Conservation (phyloP, 2,329 filamentous ascomycete genomes). For the Ramularia collo-cygni region DNA sequence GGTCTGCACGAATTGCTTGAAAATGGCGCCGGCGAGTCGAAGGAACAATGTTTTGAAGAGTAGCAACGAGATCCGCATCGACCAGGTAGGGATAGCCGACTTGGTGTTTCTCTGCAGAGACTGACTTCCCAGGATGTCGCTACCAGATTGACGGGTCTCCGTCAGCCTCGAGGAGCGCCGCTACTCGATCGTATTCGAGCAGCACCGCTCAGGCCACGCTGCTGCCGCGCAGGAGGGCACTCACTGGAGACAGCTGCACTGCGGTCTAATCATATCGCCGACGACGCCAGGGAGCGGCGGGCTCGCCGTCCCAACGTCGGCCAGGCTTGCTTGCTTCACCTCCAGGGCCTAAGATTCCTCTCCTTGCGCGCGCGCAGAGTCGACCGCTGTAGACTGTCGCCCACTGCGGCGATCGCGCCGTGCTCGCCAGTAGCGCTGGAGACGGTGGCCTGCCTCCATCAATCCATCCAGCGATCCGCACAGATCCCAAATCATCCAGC, state of each 20-base stretch:
- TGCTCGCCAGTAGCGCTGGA: too few species aligned
- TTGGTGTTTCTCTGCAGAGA: constrained; percentile 21
- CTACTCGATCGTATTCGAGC: constrained; percentile 31
- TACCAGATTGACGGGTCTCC: constrained; percentile 32
- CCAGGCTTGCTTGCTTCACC: too few species aligned
- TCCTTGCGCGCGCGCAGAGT: too few species aligned
- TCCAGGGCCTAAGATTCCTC: too few species aligned
- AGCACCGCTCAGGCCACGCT: constrained; percentile 37
- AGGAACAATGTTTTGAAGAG: constrained; percentile 18
- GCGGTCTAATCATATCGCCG: constrained; percentile 8
- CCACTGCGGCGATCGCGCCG: too few species aligned
- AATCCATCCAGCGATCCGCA: too few species aligned
- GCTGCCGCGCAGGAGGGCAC: constrained; percentile 25
- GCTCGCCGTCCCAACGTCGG: too few species aligned
- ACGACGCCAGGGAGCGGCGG: too few species aligned
- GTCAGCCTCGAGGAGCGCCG: constrained; percentile 37
- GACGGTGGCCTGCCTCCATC: too few species aligned
- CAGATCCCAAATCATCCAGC: too few species aligned
- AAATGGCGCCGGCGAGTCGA: neutral
- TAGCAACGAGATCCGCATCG: constrained; percentile 20
- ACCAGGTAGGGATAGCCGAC: constrained; percentile 25
- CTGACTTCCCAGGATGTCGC: constrained; percentile 22
- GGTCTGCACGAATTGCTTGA: too few species aligned
- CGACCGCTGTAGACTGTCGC: too few species aligned
- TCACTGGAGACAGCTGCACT: constrained; percentile 44